A percentile compares a stretch with the other conserved stretches of the same genome.
Evolutionary conservation across 345 rosid species (phyloP).

Genomic region (Linum trigynum): DNA sequence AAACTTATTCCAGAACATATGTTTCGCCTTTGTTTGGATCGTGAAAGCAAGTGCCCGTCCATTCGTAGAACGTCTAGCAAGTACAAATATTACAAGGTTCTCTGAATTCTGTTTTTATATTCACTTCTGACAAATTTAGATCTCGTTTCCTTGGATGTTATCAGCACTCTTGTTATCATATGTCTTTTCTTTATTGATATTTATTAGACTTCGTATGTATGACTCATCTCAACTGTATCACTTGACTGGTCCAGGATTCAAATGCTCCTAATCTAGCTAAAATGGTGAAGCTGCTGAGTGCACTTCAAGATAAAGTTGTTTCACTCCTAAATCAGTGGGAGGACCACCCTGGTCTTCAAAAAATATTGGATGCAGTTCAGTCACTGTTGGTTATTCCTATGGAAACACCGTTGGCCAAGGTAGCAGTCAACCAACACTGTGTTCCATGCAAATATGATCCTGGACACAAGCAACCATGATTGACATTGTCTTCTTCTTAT

Average conservation of each 20-base stretch:
- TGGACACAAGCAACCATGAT: neutral
- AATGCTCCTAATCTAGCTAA: slow-evolving; percentile 55
- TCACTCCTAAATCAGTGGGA: slow-evolving; percentile 58
- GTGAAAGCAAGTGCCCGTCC: slow-evolving; percentile 34
- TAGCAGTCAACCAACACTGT: slow-evolving; percentile 7
- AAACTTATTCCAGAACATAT: slow-evolving; percentile 77
- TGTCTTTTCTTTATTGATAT: slow-evolving; percentile 5
- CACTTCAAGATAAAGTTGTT: slow-evolving; percentile 36
- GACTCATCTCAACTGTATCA: too few relatives aligned
- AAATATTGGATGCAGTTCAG: slow-evolving; percentile 50
- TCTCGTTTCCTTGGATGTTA: neutral
- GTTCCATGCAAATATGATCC: neutral
- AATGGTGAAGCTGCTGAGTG: slow-evolving; percentile 60
- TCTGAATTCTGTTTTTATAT: slow-evolving; percentile 11
- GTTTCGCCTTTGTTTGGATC: slow-evolving; percentile 62
- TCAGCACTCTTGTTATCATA: neutral
- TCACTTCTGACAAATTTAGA: neutral
- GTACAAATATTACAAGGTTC: slow-evolving; percentile 92
- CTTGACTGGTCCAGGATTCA: slow-evolving; percentile 40
- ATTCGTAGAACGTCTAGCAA: slow-evolving; percentile 26
- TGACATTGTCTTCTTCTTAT: neutral
- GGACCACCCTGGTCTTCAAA: slow-evolving; percentile 74
- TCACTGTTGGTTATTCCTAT: slow-evolving; percentile 73
- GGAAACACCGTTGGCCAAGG: slow-evolving; percentile 81
- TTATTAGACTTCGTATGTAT: neutral